Base-by-base conservation (phyloP, 225 moss, liverwort and hornwort genomes). In the Physcomitrellopsis africana region DNA sequence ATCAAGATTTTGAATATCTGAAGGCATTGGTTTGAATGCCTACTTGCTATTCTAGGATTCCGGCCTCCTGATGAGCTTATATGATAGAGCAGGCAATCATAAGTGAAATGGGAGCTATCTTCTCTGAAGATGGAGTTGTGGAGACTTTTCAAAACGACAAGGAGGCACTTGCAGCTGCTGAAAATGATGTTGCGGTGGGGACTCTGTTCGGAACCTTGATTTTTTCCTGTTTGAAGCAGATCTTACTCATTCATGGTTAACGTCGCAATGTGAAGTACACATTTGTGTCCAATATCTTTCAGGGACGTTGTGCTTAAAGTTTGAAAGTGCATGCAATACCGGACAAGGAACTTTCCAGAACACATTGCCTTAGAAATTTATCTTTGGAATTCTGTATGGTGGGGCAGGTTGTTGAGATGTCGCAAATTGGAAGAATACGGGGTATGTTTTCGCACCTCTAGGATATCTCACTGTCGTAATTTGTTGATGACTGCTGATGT, bases 401-500 rank as follows among this genome's bases (percentile, higher is more conserved):
- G 73, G 47, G 61, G 66, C 81, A 97, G 97, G 93, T 99, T 73
- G 81, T 85, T 37, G 97, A 99, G 68, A 90, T 93, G 92, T 99
- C 97, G 76, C 94, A 94, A 66, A 92, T 90, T 69, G 94, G 97
- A 69, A 91, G 94, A 74, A 83, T 99, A 75, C 86, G 97, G 80
- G 87, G 96, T 97, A 80, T 63, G 78, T 74, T 67, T 53, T 45
- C 52, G 74, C 66, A 67, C 47, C 24, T 67, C 48, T 18, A 23
- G 49, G n/a, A 48, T 19, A 45, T 60, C 76, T 75, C 47, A 37
- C 29, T 47, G 46, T 54, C 37, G 14, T 18, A 11, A 20, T 10
- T 19, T 19, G 48, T 42, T 55, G 11, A 51, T 32, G 71, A 45
- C 57, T 15, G 26, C 0, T 59, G n/a, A 52, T 24, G 14, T 58